Evolutionary conservation across 441 rosid species (phyloP).

Genomic region (Macaranga tanarius): DNA sequence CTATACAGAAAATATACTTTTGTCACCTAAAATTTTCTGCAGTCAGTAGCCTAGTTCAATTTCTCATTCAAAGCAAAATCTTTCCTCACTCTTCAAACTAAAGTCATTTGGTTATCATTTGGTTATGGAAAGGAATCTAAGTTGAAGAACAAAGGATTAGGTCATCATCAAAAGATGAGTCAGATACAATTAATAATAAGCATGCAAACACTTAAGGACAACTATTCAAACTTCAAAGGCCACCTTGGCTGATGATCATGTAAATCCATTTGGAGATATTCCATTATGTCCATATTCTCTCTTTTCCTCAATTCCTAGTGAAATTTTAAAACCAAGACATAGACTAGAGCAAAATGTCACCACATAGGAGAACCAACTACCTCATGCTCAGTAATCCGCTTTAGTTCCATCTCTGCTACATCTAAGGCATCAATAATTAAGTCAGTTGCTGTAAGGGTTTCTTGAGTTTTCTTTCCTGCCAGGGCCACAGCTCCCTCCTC

Average conservation of each 20-base stretch:
- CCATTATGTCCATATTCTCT: neutral
- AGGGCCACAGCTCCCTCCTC: conserved; percentile 92
- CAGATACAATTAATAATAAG: neutral
- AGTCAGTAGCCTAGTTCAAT: neutral
- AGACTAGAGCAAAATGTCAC: neutral
- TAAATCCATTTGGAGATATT: neutral
- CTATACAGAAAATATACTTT: neutral
- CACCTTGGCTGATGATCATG: neutral
- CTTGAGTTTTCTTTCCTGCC: conserved; percentile 84
- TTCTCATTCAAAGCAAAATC: neutral
- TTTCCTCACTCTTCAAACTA: neutral
- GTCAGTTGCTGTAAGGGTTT: conserved; percentile 78
- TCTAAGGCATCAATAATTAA: conserved; percentile 75
- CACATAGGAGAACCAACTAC: conserved; percentile 33
- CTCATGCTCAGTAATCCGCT: conserved; percentile 65
- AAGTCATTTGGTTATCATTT: neutral
- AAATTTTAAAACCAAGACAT: neutral
- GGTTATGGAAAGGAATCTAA: neutral
- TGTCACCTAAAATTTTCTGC: neutral
- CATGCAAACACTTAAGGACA: neutral
- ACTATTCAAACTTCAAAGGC: neutral
- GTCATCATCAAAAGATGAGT: neutral
- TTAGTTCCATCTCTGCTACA: conserved; percentile 64
- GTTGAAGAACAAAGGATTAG: neutral
- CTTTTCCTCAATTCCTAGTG: neutral